A percentile compares a stretch with the other conserved stretches of the same genome.
phyloP scores from a whole-genome alignment of 1,139 yeast species.

The Entelexis paramagnoliae region DNA sequence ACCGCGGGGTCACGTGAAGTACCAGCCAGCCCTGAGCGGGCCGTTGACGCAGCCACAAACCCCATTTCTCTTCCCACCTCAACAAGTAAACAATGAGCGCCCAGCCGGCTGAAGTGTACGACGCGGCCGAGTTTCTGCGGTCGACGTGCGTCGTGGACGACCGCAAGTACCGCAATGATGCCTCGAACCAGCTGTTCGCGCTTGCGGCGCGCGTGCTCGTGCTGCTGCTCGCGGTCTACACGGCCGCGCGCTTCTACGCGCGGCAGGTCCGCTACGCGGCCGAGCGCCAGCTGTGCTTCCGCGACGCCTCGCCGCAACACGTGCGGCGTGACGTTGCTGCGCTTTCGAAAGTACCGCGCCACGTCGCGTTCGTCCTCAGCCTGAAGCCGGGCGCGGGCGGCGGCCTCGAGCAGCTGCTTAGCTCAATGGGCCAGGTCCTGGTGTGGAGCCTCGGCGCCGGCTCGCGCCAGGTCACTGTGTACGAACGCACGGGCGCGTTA shows the following conservation, averaged over 20 bases:
- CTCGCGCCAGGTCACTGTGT: slow-evolving; percentile 57
- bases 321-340: slow-evolving; percentile 73
- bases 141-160: not conserved
- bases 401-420: slow-evolving; percentile 70
- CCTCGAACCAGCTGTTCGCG: not conserved
- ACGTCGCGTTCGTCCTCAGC: slow-evolving; percentile 58
- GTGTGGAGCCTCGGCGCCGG: slow-evolving; percentile 90
- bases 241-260: not conserved
- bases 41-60: slow-evolving; percentile 1
- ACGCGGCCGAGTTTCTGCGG: not conserved
- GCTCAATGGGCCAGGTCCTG: slow-evolving; percentile 62
- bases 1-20: no score
- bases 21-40: no score
- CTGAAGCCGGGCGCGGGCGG: slow-evolving; percentile 36
- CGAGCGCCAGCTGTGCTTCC: slow-evolving; percentile 36
- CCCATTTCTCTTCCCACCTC: not conserved
- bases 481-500: slow-evolving; percentile 68
- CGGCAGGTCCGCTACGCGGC: slow-evolving; percentile 24
- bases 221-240: not conserved
- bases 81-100: not conserved
- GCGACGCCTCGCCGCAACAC: slow-evolving; percentile 74
- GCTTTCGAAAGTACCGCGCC: slow-evolving; percentile 64
- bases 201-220: slow-evolving; percentile 8
- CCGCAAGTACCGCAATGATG: not conserved
- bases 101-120: not conserved